These are phyloP conservation scores for Malus hybrid DNA, from an alignment of 331 rosid species.

Conservation along the genomic window DNA sequence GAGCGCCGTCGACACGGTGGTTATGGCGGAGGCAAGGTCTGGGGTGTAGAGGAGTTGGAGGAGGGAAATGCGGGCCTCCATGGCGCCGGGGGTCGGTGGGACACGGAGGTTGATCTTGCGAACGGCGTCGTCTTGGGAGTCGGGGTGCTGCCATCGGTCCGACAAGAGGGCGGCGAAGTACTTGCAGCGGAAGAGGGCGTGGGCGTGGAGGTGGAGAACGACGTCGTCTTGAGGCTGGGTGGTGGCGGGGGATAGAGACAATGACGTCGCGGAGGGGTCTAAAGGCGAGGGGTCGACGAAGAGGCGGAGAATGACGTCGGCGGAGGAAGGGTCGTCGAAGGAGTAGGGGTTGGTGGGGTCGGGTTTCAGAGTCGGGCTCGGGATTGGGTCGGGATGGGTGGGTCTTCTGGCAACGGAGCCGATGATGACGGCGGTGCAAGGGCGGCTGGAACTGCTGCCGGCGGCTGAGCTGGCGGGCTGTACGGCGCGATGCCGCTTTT, in stretches of 20 bases:
- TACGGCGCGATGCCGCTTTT: conserved; percentile 56
- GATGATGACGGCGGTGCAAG: conserved; percentile 24
- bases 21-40: conserved; percentile 38
- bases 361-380: neutral
- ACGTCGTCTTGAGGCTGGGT: conserved; percentile 20
- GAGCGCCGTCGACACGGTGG: conserved; percentile 46
- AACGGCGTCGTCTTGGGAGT: neutral
- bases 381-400: conserved; percentile 8
- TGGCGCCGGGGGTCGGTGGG: conserved; percentile 31
- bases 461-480: conserved; percentile 18
- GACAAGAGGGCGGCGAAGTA: conserved; percentile 77
- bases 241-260: neutral
- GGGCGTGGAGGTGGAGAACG: conserved; percentile 61
- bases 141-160: conserved; percentile 54
- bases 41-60: conserved; percentile 61
- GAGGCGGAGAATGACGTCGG: conserved; percentile 67
- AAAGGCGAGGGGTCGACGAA: conserved; percentile 34
- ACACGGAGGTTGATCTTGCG: conserved; percentile 40
- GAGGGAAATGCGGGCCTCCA: conserved; percentile 45
- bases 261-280: conserved; percentile 19
- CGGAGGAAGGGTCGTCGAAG: conserved; percentile 59
- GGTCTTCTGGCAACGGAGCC: conserved; percentile 18
- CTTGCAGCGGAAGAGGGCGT: conserved; percentile 61
- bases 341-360: neutral
- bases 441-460: conserved; percentile 14